Evolutionary conservation across 2,329 filamentous ascomycete species (phyloP).

Genomic region (Setomelanomma holmii): DNA sequence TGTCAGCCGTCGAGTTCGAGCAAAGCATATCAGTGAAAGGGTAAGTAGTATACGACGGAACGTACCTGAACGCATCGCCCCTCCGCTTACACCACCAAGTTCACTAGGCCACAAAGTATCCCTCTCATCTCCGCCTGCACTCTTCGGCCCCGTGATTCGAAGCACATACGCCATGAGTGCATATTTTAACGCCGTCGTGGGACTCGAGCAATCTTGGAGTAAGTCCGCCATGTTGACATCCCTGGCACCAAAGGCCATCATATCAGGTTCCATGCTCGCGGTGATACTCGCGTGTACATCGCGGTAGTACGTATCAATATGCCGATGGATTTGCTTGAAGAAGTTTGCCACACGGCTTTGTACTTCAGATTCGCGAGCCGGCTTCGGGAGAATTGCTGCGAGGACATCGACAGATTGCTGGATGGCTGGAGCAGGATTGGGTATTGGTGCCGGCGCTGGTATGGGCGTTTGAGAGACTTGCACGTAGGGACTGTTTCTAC

Average conservation of each 20-base stretch:
- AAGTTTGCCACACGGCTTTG: conserved; percentile 26
- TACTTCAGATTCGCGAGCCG: conserved; percentile 31
- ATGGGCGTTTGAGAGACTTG: conserved; percentile 35
- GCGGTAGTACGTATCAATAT: conserved; percentile 43
- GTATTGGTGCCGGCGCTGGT: conserved; percentile 2
- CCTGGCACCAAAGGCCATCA: conserved; percentile 32
- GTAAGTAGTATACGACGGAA: background rate
- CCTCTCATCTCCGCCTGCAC: conserved; percentile 9
- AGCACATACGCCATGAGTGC: conserved; percentile 37
- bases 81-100: conserved; percentile 14
- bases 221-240: conserved; percentile 33
- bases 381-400: conserved; percentile 30
- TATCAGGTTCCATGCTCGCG: conserved; percentile 39
- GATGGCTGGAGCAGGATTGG: conserved; percentile 4
- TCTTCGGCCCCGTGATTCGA: conserved; percentile 25
- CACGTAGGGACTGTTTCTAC: conserved; percentile 30
- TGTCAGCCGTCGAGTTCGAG: conserved; percentile 2
- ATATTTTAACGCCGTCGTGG: conserved; percentile 40
- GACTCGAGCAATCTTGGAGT: conserved; percentile 30
- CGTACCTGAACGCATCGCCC: background rate
- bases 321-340: conserved; percentile 36
- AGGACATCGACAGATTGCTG: conserved; percentile 18
- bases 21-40: background rate
- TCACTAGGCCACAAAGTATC: conserved; percentile 34
- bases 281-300: conserved; percentile 45